Percentiles rank a stretch among this genome's conserved stretches.
phyloP scores from a whole-genome alignment of 2,329 filamentous ascomycete genomes.

The Diaporthe ilicicola region DNA sequence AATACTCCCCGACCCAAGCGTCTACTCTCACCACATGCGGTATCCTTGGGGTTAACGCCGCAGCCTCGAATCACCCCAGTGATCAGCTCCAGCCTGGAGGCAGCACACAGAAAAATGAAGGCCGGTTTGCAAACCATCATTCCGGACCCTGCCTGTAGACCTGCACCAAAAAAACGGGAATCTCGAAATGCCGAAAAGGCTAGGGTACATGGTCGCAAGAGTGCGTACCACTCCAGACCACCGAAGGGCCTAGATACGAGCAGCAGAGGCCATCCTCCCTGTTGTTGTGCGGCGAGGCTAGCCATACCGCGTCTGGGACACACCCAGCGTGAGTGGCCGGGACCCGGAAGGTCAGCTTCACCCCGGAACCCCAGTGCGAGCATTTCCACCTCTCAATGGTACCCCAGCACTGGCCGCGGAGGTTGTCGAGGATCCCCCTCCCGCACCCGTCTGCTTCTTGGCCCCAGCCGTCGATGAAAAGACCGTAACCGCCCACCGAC shows the following conservation, averaged over 20 bases:
- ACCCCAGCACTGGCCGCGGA: not conserved
- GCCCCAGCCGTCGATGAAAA: slow-evolving; percentile 4
- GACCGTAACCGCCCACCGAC: not conserved
- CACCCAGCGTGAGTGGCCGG: not conserved
- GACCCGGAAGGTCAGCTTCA: not conserved
- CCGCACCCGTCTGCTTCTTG: not conserved
- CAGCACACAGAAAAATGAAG: not conserved
- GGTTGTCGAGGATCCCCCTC: not conserved
- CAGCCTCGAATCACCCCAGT: not conserved
- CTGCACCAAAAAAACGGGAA: no score
- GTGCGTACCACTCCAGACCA: no score
- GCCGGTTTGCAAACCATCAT: no score
- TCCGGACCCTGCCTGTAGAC: no score
- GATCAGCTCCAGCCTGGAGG: not conserved
- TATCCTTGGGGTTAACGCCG: no score
- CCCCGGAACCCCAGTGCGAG: not conserved
- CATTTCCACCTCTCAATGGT: not conserved
- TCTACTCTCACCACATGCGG: no score
- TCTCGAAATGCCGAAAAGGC: no score
- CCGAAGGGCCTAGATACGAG: not conserved
- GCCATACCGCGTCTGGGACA: not conserved
- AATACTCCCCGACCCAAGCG: no score
- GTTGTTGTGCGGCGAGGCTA: not conserved
- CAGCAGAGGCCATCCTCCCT: not conserved
- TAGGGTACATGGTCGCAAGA: no score